Base-by-base conservation (phyloP, 352 stramenopile species). In the Phytophthora nicotianae region DNA sequence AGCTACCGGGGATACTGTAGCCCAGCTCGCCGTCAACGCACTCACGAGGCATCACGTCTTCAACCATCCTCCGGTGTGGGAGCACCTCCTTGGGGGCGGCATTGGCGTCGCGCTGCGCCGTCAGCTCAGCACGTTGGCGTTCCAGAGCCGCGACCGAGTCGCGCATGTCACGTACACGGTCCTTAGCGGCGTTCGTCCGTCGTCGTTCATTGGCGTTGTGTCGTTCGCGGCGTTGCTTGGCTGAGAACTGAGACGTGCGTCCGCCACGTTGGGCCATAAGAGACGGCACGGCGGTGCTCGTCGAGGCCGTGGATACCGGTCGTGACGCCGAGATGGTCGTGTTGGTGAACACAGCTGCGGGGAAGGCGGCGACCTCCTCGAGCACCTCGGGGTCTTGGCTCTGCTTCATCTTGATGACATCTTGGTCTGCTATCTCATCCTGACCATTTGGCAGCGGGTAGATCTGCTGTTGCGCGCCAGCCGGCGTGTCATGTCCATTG, bases 121-220 rank as follows among this genome's bases (percentile, higher is more conserved):
- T 58, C 23, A 79, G 41, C 26, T 76, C 59, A 33, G 33, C 49
- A 13, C 72, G 72, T 41, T 67, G 52, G 2, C 19, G 59, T 33
- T 69, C 59, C n/a, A 80, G 53, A 33, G 29, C 45, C 21, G 45
- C 9, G 50, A 80, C 72, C 45, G 41, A 46, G 45, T 80, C 72
- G n/a, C 72, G 72, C 72, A 80, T 80, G 37, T 68, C 64, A n/a
- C 64, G 59, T 0, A 80, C 53, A 16, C 72, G 72, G 47, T 74
- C 72, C 54, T 80, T 80, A 21, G 72, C 68, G 3, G 72, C 72
- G 43, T 80, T 80, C 21, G 72, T 80, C 16, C 72, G 68, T 55
- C 72, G 56, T 56, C 72, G 63, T 17, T 80, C 72, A 29, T 80
- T 80, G 59, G 72, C 72, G 60, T 80, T 80, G 68, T 80, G 72